Conservation (phyloP, 2,329 filamentous ascomycete genomes). For the Cercospora citrullina region DNA sequence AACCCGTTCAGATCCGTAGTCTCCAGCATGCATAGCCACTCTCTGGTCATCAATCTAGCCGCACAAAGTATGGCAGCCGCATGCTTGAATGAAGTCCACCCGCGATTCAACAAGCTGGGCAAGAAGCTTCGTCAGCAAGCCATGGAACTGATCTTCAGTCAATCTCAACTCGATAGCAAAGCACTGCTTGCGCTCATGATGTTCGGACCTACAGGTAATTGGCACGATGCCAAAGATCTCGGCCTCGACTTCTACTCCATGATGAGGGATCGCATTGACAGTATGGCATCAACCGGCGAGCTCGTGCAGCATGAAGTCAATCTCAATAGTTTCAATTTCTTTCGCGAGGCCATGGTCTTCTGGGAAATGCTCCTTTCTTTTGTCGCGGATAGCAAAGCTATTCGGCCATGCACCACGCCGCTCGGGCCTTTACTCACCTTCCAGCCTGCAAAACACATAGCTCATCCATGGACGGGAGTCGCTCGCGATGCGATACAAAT, state of each 20-base stretch:
- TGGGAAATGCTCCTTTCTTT: slow-evolving; percentile 53
- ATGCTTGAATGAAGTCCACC: slow-evolving; percentile 29
- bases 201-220: slow-evolving; percentile 61
- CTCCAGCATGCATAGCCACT: slow-evolving; percentile 24
- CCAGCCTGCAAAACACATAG: slow-evolving; percentile 18
- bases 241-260: slow-evolving; percentile 51
- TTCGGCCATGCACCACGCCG: slow-evolving; percentile 41
- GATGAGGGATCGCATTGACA: slow-evolving; percentile 30
- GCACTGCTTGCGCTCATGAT: slow-evolving; percentile 57
- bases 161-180: slow-evolving; percentile 26
- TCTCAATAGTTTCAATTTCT: slow-evolving; percentile 49
- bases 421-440: slow-evolving; percentile 39
- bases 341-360: slow-evolving; percentile 59
- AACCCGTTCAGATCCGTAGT: slow-evolving; percentile 29
- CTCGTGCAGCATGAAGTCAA: slow-evolving; percentile 13
- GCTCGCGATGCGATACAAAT: slow-evolving; percentile 48
- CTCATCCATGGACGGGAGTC: slow-evolving; percentile 51
- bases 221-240: slow-evolving; percentile 59
- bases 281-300: slow-evolving; percentile 15
- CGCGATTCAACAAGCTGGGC: slow-evolving; percentile 28
- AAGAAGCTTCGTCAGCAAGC: slow-evolving; percentile 29
- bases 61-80: slow-evolving; percentile 33
- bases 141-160: slow-evolving; percentile 26
- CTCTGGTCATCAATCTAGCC: slow-evolving; percentile 25
- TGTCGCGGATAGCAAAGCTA: slow-evolving; percentile 51